These are phyloP conservation scores for Grigorovia humatica DNA, from an alignment of 805 yeast species.

Conservation along the genomic window DNA sequence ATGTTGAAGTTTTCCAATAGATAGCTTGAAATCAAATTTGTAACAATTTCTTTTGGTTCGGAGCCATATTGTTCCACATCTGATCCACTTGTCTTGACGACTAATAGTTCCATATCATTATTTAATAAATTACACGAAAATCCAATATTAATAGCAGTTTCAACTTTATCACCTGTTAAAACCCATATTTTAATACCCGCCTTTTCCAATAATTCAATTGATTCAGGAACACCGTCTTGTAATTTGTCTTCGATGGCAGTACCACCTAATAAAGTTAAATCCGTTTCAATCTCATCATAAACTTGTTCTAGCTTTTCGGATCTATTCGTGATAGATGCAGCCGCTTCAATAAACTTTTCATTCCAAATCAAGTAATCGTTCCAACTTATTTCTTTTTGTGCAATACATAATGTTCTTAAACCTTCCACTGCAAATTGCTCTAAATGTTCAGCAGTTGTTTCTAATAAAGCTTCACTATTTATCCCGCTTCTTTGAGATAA, in stretches of 20 bases:
- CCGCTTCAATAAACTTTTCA: constrained; percentile 49
- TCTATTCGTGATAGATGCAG: constrained; percentile 52
- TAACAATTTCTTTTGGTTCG: constrained; percentile 34
- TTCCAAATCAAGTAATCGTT: constrained; percentile 54
- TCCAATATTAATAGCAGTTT: constrained; percentile 82
- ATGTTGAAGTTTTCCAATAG: constrained; percentile 47
- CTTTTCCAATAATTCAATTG: constrained; percentile 55
- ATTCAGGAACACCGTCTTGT: constrained; percentile 82
- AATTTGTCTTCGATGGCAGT: constrained; percentile 82
- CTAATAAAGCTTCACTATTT: constrained; percentile 38
- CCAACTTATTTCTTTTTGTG: constrained; percentile 58
- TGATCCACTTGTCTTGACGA: constrained; percentile 40
- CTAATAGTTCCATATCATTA: constrained; percentile 65
- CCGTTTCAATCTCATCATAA: constrained; percentile 62
- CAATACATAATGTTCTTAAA: constrained; percentile 71
- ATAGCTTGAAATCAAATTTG: constrained; percentile 40
- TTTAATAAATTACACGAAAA: constrained; percentile 72
- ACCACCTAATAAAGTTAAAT: constrained; percentile 62
- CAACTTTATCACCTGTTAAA: constrained; percentile 79
- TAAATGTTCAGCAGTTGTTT: constrained; percentile 59
- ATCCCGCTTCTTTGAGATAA: constrained; percentile 33
- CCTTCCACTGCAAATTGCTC: constrained; percentile 81
- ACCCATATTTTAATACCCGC: constrained; percentile 87
- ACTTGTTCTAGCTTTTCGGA: constrained; percentile 65
- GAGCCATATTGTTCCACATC: constrained; percentile 34